Evolutionary conservation across 108 stramenopile genomes (phyloP).

Genomic region (Parmales sp.): DNA sequence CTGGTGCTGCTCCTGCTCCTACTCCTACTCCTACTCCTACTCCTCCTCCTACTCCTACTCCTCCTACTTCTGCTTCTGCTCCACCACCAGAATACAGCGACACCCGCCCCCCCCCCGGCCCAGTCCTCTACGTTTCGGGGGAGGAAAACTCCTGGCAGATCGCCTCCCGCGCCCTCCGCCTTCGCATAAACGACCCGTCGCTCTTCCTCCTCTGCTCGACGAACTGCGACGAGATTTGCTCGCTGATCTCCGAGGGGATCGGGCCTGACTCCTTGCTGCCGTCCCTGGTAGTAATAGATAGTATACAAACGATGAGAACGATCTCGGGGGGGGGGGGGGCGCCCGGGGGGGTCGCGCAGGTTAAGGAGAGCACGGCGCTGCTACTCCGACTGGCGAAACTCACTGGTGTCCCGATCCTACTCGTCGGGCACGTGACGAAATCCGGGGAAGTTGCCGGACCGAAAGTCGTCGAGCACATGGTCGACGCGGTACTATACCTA

Average conservation of each 20-base stretch:
- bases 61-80: too few relatives aligned
- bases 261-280: conserved; percentile 37
- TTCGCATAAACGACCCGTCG: conserved; percentile 47
- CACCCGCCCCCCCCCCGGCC: too few relatives aligned
- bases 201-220: conserved; percentile 55
- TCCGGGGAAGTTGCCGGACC: conserved; percentile 85
- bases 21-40: conserved; percentile 18
- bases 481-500: conserved; percentile 81
- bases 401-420: conserved; percentile 67
- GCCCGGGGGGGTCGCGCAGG: conserved; percentile 76
- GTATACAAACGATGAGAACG: conserved; percentile 85
- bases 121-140: conserved; percentile 82
- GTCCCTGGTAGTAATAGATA: conserved; percentile 70
- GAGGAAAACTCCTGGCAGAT: conserved; percentile 89
- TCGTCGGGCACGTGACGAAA: conserved; percentile 92
- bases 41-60: too few relatives aligned
- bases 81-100: too few relatives aligned
- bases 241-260: conserved; percentile 26
- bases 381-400: conserved; percentile 81
- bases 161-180: conserved; percentile 61
- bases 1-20: conserved; percentile 9
- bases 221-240: conserved; percentile 46
- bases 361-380: conserved; percentile 11
- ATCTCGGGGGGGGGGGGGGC: conserved; percentile 45
- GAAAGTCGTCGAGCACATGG: conserved; percentile 91